Evolutionary conservation across 345 rosid species (phyloP).

Genomic region (Trapa incisa): DNA sequence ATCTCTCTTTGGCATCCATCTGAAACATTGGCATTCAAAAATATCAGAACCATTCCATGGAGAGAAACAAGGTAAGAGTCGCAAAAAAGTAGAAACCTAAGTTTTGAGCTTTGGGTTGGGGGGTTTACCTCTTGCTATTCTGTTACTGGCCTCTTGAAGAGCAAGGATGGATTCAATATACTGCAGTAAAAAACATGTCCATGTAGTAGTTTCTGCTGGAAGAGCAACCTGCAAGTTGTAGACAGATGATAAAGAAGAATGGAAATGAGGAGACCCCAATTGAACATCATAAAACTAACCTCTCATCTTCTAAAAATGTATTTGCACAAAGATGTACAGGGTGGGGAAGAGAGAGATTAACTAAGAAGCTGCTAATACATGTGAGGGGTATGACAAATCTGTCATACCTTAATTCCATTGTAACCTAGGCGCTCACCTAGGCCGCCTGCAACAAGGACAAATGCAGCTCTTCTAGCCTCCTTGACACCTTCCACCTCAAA

Average conservation of each 20-base stretch:
- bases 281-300: conserved; percentile 1
- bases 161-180: conserved; percentile 78
- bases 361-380: conserved; percentile 5
- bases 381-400: not conserved
- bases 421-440: conserved; percentile 98
- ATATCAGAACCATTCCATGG: conserved; percentile 1
- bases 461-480: conserved; percentile 76
- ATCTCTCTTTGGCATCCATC: conserved; percentile 45
- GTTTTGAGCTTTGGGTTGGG: conserved; percentile 12
- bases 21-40: conserved; percentile 13
- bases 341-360: not conserved
- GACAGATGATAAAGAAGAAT: not conserved
- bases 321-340: not conserved
- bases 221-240: conserved; percentile 64
- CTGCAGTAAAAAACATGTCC: conserved; percentile 70
- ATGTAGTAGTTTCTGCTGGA: conserved; percentile 78
- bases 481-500: conserved; percentile 62
- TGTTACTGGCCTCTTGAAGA: conserved; percentile 74
- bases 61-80: not conserved
- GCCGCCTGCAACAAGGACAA: conserved; percentile 97
- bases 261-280: not conserved
- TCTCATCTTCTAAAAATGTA: not conserved
- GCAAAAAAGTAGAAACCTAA: not conserved
- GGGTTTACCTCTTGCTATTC: conserved; percentile 35
- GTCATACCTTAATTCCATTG: conserved; percentile 82